These are phyloP conservation scores for Metschnikowia matae DNA, from an alignment of 805 yeast species.

Conservation along the genomic window DNA sequence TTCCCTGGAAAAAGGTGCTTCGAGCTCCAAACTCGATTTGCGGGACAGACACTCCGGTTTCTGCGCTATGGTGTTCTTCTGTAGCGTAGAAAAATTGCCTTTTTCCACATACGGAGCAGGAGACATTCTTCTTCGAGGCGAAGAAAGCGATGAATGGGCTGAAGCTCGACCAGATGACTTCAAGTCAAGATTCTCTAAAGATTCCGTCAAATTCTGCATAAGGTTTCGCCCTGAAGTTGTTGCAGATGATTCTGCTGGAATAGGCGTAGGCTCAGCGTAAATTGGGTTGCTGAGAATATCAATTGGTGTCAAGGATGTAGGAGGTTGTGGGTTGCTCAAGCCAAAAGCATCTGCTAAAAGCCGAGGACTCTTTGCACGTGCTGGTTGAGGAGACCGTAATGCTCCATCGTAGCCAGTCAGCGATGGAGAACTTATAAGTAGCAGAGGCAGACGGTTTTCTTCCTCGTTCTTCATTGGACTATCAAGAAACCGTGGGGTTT, in stretches of 20 bases:
- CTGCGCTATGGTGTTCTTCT: slow-evolving; percentile 39
- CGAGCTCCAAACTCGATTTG: slow-evolving; percentile 15
- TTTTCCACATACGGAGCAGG: slow-evolving; percentile 44
- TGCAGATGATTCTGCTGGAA: neutral
- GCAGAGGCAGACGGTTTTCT: neutral
- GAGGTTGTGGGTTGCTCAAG: neutral
- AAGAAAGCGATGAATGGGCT: slow-evolving; percentile 31
- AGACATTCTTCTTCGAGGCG: slow-evolving; percentile 58
- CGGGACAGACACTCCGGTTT: slow-evolving; percentile 13
- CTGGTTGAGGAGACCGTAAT: neutral
- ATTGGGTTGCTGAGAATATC: slow-evolving; percentile 1
- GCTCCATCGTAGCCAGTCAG: neutral
- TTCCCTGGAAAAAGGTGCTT: slow-evolving; percentile 9
- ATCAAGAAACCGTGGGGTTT: neutral
- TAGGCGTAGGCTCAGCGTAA: slow-evolving; percentile 12
- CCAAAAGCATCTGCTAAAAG: neutral
- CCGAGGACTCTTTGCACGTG: neutral
- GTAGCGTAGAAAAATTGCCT: slow-evolving; percentile 60
- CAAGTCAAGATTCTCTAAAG: slow-evolving; percentile 28
- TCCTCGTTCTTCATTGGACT: neutral
- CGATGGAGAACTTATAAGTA: neutral
- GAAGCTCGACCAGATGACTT: slow-evolving; percentile 20
- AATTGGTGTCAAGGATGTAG: slow-evolving; percentile 1
- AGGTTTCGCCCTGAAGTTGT: neutral
- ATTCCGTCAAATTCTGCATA: slow-evolving; percentile 23